Base-by-base conservation (phyloP, 1,284 basidiomycete genomes). In the Ganoderma lingzhi region DNA sequence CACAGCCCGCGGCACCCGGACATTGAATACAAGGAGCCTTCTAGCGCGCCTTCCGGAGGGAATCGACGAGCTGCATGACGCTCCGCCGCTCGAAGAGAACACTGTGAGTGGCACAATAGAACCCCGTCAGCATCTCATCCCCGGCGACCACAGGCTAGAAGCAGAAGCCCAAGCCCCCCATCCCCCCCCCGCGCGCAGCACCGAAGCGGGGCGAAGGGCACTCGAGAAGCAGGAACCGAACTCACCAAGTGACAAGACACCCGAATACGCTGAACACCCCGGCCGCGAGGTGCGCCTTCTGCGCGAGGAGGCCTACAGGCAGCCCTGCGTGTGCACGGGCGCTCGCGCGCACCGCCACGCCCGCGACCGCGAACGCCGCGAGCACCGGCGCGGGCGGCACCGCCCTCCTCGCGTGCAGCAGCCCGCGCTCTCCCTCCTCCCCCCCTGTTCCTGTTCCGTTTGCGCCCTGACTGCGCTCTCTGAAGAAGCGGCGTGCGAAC, bases 211-310 rank as follows among this genome's bases (percentile, higher is more conserved):
- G 42, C n/a, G n/a, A 10, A 51, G n/a, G 23, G 53, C 19, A 5
- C 30, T 17, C 58, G 62, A 41, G 10, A 9, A 41, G 10, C 53
- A 45, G 17, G 68, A 65, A 35, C 39, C 39, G 10, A n/a, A 74
- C 80, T 70, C 67, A 79, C 79, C 80, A 82, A 19, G 78, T 73
- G 32, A 71, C 41, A 58, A 82, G 63, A 71, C 79, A 82, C 2
- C 70, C 74, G 3, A 73, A 53, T 6, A 78, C 70, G 39, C 76
- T 78, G 3, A 55, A 64, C 19, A 71, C 75, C 1, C 80, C 81
- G 12, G 77, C 64, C 15, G 71, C 73, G 10, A 82, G 37, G 71
- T 82, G 81, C 4, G 73, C 74, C 30, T 68, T 68, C 69, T 80
- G 80, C 6, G 71, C 76, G 15, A 64, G 32, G 2, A 81, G 37